Conservation (phyloP, 306 rosid genomes). For the Medicago truncatula region DNA sequence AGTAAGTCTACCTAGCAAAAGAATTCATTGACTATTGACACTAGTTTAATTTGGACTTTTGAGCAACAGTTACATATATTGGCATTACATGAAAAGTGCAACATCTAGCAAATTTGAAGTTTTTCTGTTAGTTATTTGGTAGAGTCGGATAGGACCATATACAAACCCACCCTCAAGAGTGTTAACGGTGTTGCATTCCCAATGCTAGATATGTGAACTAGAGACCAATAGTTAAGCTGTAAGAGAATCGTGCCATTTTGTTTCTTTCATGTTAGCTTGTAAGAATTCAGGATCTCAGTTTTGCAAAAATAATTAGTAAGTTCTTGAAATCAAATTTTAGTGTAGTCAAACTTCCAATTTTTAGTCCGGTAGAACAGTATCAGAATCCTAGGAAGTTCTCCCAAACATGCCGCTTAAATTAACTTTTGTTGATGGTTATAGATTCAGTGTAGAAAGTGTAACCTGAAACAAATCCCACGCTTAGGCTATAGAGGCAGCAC, state of each 20-base stretch:
- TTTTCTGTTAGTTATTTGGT: background rate
- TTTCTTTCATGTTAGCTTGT: background rate
- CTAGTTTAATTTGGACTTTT: background rate
- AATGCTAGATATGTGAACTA: background rate
- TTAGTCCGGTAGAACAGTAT: no score
- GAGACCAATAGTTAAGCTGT: background rate
- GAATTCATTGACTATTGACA: background rate
- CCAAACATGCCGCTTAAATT: background rate
- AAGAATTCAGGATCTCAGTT: conserved; percentile 1
- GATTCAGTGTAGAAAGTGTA: conserved; percentile 13
- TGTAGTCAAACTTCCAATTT: conserved; percentile 2
- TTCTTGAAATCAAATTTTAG: background rate
- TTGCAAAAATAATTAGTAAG: background rate
- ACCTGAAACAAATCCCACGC: conserved; percentile 17
- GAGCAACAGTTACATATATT: conserved; percentile 3
- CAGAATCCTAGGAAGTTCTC: no score
- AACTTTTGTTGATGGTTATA: background rate
- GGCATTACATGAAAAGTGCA: conserved; percentile 24
- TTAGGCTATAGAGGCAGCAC: conserved; percentile 14
- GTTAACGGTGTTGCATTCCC: background rate
- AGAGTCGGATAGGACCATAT: background rate
- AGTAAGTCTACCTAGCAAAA: conserved; percentile 51
- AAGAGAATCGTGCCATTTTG: background rate
- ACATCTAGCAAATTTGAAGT: conserved; percentile 15
- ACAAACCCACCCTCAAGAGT: background rate